A percentile compares a stretch with the other conserved stretches of the same genome.
Evolutionary conservation across 75 land plant species (phyloP).

Genomic region (Larix kaempferi): DNA sequence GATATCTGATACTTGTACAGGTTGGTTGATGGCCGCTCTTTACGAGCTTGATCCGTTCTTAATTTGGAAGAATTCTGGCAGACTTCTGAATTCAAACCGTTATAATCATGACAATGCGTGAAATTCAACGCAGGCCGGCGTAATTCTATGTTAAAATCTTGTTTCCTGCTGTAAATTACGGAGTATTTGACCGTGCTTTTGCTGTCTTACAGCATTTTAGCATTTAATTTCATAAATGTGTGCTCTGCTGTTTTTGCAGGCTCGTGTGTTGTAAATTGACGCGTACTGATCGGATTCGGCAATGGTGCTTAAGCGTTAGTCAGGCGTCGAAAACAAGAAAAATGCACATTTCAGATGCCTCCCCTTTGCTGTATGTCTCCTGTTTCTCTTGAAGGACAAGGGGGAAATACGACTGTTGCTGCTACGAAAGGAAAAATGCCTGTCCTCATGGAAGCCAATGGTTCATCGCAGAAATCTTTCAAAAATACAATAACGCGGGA

Average conservation of each 20-base stretch:
- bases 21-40: background rate
- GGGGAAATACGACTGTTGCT: too few relatives aligned
- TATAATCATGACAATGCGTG: too few relatives aligned
- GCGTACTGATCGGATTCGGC: background rate
- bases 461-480: background rate
- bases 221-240: too few relatives aligned
- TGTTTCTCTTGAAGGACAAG: too few relatives aligned
- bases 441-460: constrained; percentile 8
- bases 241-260: background rate
- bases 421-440: background rate
- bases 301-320: background rate
- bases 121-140: background rate
- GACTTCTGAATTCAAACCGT: background rate
- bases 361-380: background rate
- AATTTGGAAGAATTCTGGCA: background rate
- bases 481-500: background rate
- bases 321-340: background rate
- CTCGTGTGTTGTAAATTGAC: background rate
- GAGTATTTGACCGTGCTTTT: background rate
- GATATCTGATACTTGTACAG: background rate
- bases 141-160: background rate
- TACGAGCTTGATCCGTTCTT: constrained; percentile 1
- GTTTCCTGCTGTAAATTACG: too few relatives aligned
- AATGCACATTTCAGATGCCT: background rate
- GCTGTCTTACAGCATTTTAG: background rate